Percentiles rank a stretch among this genome's conserved stretches.
Conservation (phyloP, 768 basidiomycete genomes). For the Pilatotrama ljubarskyi region DNA sequence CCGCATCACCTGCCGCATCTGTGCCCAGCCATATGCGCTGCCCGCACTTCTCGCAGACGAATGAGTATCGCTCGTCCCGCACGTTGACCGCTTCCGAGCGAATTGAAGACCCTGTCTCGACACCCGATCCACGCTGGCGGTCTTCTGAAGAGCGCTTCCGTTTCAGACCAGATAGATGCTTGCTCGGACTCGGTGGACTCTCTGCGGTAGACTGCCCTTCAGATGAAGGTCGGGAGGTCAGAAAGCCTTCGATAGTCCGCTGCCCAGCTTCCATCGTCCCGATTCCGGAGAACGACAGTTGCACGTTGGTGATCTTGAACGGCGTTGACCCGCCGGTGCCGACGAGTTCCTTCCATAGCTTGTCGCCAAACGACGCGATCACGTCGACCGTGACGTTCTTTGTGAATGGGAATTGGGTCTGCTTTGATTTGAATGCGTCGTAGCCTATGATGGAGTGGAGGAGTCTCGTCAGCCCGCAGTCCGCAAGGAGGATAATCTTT, state of each 20-base stretch:
- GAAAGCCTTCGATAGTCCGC: conserved; percentile 84
- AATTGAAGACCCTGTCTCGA: neutral
- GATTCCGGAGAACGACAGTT: conserved; percentile 76
- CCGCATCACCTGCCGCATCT: conserved; percentile 13
- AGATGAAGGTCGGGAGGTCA: conserved; percentile 41
- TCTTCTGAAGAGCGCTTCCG: neutral
- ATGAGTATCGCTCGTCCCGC: conserved; percentile 35
- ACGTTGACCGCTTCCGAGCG: neutral
- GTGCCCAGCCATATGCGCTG: conserved; percentile 42
- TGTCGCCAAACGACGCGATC: conserved; percentile 74
- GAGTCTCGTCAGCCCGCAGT: neutral
- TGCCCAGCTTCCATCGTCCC: conserved; percentile 78
- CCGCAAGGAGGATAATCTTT: neutral
- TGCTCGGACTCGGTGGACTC: neutral
- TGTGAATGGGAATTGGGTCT: conserved; percentile 85
- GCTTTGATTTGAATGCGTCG: conserved; percentile 71
- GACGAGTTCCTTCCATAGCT: conserved; percentile 86
- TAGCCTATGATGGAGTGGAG: conserved; percentile 47
- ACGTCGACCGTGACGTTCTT: conserved; percentile 71
- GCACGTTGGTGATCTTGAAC: conserved; percentile 72
- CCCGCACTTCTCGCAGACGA: conserved; percentile 60
- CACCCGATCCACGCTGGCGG: neutral
- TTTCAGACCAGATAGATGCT: conserved; percentile 12
- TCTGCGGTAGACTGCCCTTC: conserved; percentile 10
- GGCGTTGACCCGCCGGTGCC: conserved; percentile 43